Base-by-base conservation (phyloP, 192 early-diverging fungal species). In the Coemansia sp. region DNA sequence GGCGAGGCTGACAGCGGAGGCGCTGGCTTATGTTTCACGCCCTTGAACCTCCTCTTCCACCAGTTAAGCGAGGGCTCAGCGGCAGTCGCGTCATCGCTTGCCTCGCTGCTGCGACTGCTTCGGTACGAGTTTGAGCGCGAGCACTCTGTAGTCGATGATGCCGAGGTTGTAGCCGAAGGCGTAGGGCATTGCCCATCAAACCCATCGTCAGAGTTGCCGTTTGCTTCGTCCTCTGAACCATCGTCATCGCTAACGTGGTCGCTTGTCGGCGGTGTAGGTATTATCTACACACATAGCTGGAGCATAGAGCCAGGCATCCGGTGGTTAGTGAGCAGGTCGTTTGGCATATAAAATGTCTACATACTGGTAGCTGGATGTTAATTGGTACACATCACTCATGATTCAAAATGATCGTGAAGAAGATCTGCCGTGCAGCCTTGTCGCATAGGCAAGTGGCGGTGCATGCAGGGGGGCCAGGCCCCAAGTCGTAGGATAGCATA, bases 151-250 rank as follows among this genome's bases (percentile, higher is more conserved):
- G 77, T 80, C 28, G 77, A 68, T 12, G 66, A 37, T 6, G 65
- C 50, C 16, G 77, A 74, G 11, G 62, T 64, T 9, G 68, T 61
- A 7, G 57, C 58, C 6, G 71, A 59, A 35, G 60, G 21, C 8
- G 28, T 38, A 4, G 43, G 41, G 52, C 77, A 80, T 31, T 70
- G 65, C 8, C 72, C 77, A 33, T 75, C 77, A 62, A 80, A 80
- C 0, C 77, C 77, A 18, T 74, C 69, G 18, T 75, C 77, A 0
- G 69, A 70, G 47, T 68, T 66, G 41, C 59, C 50, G 31, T 48
- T 64, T 0, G 62, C 48, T 3, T 60, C 69, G 33, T 36, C 43
- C 6, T 75, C 77, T 2, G 68, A 71, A 20, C 42, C 65, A 10
- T 55, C 58, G 33, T 61, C 65, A 18, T 66, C 66, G 68, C 62